These are phyloP conservation scores for Globisporangium emineosum DNA, from an alignment of 352 stramenopile genomes.

Conservation along the genomic window DNA sequence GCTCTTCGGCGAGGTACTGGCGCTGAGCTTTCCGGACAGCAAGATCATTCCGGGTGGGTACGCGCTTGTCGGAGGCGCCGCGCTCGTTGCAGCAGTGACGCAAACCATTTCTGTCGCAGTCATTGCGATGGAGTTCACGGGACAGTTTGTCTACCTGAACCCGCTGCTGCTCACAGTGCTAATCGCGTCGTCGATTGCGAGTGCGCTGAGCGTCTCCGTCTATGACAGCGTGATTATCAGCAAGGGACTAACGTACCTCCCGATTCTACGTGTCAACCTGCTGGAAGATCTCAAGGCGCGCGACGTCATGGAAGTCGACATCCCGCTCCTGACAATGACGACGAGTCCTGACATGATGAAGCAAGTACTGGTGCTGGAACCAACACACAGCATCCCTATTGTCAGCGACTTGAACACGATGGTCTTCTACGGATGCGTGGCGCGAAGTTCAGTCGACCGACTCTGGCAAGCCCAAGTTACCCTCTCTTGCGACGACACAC, in stretches of 20 bases:
- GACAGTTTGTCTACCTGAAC: slow-evolving; percentile 67
- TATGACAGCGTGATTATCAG: slow-evolving; percentile 63
- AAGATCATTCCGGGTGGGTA: slow-evolving; percentile 59
- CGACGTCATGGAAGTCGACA: slow-evolving; percentile 52
- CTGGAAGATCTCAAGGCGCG: slow-evolving; percentile 38
- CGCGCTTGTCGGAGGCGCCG: slow-evolving; percentile 57
- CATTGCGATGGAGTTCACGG: slow-evolving; percentile 72
- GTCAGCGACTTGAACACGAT: slow-evolving; percentile 36
- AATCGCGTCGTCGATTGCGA: slow-evolving; percentile 43
- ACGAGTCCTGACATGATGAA: slow-evolving; percentile 32
- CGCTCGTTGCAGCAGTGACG: slow-evolving; percentile 55
- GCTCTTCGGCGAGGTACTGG: slow-evolving; percentile 48
- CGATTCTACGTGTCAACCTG: slow-evolving; percentile 47
- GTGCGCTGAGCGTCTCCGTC: slow-evolving; percentile 51
- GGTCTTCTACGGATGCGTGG: slow-evolving; percentile 49
- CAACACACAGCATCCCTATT: slow-evolving; percentile 30
- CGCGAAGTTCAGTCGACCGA: slow-evolving; percentile 18
- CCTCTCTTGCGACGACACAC: not conserved
- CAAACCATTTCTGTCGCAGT: slow-evolving; percentile 73
- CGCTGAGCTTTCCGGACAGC: slow-evolving; percentile 28
- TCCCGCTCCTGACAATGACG: slow-evolving; percentile 37
- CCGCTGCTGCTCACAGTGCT: slow-evolving; percentile 53
- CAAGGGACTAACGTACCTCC: slow-evolving; percentile 53
- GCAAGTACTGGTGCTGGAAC: slow-evolving; percentile 21
- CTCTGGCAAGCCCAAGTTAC: not conserved